A percentile compares a stretch with the other conserved stretches of the same genome.
Evolutionary conservation across 768 basidiomycete genomes (phyloP).

Genomic region (Lactifluus hygrophoroides): DNA sequence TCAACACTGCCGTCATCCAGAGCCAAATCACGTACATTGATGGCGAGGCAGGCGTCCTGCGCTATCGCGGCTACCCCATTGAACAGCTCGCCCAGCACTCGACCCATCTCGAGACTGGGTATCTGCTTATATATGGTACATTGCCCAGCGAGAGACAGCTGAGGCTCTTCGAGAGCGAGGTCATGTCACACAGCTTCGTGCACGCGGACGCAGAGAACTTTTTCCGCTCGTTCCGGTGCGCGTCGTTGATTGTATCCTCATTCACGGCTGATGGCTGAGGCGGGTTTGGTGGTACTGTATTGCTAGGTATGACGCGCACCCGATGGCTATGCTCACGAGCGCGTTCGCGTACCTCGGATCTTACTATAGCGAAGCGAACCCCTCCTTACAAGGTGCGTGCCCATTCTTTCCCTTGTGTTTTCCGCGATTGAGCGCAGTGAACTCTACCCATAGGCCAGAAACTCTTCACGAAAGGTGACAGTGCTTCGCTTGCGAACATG

Average conservation of each 20-base stretch:
- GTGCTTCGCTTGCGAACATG: constrained; percentile 64
- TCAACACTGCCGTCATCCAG: constrained; percentile 74
- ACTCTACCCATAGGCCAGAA: constrained; percentile 47
- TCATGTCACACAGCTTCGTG: constrained; percentile 60
- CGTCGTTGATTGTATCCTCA: neutral
- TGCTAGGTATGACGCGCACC: constrained; percentile 78
- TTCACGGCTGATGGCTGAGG: neutral
- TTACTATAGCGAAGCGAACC: constrained; percentile 83
- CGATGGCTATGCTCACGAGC: constrained; percentile 84
- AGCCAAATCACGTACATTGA: constrained; percentile 88
- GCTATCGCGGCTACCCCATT: constrained; percentile 86
- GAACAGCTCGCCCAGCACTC: constrained; percentile 80
- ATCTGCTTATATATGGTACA: constrained; percentile 82
- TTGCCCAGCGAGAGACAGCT: constrained; percentile 60
- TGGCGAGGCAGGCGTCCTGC: constrained; percentile 65
- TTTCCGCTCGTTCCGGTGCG: constrained; percentile 37
- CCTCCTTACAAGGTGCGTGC: constrained; percentile 66
- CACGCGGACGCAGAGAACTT: constrained; percentile 35
- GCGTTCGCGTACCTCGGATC: constrained; percentile 85
- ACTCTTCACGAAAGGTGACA: constrained; percentile 64
- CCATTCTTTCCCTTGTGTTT: neutral
- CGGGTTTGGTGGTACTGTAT: neutral
- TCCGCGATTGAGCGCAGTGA: neutral
- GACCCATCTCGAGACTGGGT: constrained; percentile 74
- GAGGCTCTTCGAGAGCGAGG: constrained; percentile 59